phyloP scores from a whole-genome alignment of 306 rosid genomes.

The Comarum palustre region DNA sequence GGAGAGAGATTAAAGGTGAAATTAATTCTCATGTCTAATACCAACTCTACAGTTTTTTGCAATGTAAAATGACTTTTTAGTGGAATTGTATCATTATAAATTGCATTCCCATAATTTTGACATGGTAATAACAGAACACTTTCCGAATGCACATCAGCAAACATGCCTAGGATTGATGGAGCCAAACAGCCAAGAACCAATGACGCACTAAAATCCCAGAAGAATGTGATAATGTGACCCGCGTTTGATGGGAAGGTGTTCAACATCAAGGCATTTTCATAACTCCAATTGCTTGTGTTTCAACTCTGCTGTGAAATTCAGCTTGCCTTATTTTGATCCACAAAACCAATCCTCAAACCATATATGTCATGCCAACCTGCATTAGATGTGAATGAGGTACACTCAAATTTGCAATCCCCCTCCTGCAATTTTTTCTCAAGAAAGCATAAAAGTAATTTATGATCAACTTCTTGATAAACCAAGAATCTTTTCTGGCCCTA shows the following conservation, averaged over 20 bases:
- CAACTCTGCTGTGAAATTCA: not conserved
- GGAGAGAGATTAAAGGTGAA: too few species aligned
- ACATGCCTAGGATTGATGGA: conserved; percentile 6
- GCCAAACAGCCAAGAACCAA: conserved; percentile 6
- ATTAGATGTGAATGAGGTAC: conserved; percentile 91
- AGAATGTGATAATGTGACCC: not conserved
- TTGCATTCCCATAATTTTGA: conserved; percentile 8
- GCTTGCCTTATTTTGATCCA: conserved; percentile 5
- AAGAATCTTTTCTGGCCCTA: conserved; percentile 87
- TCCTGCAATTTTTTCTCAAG: conserved; percentile 85
- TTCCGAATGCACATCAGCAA: not conserved
- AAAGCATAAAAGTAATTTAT: conserved; percentile 89
- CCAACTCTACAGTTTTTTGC: not conserved
- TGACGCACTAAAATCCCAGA: conserved; percentile 1
- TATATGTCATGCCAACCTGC: conserved; percentile 98
- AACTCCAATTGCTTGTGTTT: not conserved
- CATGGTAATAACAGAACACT: conserved; percentile 6
- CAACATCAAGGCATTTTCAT: not conserved
- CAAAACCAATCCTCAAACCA: conserved; percentile 67
- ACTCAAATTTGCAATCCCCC: conserved; percentile 84
- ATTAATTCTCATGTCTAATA: not conserved
- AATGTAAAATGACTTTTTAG: not conserved
- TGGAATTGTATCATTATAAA: not conserved
- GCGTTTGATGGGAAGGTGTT: not conserved
- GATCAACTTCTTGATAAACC: conserved; percentile 82